These are phyloP conservation scores for Pseudohyphozyma bogoriensis DNA, from an alignment of 768 basidiomycete species.

Conservation along the genomic window DNA sequence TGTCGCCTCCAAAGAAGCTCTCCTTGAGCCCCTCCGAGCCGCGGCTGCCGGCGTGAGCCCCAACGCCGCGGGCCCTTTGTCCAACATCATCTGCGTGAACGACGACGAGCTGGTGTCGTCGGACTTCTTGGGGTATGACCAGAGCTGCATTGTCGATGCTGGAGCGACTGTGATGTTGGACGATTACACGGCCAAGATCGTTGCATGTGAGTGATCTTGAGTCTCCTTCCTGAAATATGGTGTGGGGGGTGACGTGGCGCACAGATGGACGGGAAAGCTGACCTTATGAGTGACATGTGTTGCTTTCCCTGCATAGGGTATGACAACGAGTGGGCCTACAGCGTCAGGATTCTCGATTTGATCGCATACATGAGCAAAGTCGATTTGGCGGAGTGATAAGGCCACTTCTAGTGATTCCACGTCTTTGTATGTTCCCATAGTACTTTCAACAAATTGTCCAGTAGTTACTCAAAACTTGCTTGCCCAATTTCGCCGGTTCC, in stretches of 20 bases:
- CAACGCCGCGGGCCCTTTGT: conserved; percentile 12
- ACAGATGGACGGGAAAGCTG: too few relatives aligned
- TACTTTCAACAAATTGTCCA: too few relatives aligned
- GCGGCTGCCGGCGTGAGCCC: conserved; percentile 24
- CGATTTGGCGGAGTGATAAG: too few relatives aligned
- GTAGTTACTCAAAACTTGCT: too few relatives aligned
- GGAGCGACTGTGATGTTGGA: conserved; percentile 35
- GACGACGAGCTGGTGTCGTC: conserved; percentile 39
- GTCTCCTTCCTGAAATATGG: too few relatives aligned
- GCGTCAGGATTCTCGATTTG: conserved; percentile 33
- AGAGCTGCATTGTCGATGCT: conserved; percentile 35
- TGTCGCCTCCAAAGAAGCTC: conserved; percentile 33
- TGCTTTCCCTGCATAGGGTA: too few relatives aligned
- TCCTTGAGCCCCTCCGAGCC: conserved; percentile 35
- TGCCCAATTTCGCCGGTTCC: too few relatives aligned
- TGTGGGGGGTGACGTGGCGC: too few relatives aligned
- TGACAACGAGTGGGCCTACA: conserved; percentile 20
- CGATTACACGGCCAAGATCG: conserved; percentile 35
- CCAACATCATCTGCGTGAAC: conserved; percentile 34
- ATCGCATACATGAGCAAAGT: conserved; percentile 37
- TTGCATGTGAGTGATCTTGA: too few relatives aligned
- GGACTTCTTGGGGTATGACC: conserved; percentile 36
- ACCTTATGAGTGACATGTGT: too few relatives aligned
- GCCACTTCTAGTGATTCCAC: too few relatives aligned
- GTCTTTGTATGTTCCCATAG: too few relatives aligned